Evolutionary conservation across 805 yeast species (phyloP).

Genomic region (Metschnikowia corniflorae): DNA sequence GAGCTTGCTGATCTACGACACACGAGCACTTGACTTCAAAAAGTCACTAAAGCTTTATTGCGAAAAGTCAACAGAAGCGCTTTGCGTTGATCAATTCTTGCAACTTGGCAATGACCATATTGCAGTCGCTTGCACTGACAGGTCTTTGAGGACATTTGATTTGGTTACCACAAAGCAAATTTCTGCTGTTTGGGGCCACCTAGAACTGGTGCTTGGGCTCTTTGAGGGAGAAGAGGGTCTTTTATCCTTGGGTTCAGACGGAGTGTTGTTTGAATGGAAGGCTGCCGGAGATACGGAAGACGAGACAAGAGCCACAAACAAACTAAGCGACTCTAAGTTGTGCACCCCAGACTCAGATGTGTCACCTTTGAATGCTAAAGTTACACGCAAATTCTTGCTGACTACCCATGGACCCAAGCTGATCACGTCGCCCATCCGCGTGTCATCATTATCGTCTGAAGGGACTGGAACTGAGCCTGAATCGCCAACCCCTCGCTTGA

Average conservation of each 20-base stretch:
- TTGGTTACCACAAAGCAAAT: slow-evolving; percentile 44
- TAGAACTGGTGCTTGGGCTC: slow-evolving; percentile 46
- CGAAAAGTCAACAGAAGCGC: slow-evolving; percentile 36
- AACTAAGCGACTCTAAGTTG: neutral
- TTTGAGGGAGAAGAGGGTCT: slow-evolving; percentile 24
- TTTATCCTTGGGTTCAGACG: slow-evolving; percentile 48
- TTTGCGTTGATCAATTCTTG: slow-evolving; percentile 44
- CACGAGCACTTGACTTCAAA: slow-evolving; percentile 30
- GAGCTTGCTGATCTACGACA: slow-evolving; percentile 38
- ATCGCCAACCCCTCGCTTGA: slow-evolving; percentile 23
- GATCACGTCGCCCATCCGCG: slow-evolving; percentile 8
- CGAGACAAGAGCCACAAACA: neutral
- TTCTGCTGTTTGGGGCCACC: slow-evolving; percentile 54
- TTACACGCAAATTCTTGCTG: slow-evolving; percentile 32
- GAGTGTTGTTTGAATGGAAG: slow-evolving; percentile 52
- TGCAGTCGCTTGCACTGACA: slow-evolving; percentile 50
- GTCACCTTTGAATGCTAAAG: slow-evolving; percentile 25
- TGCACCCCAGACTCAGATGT: slow-evolving; percentile 3
- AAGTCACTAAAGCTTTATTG: slow-evolving; percentile 41
- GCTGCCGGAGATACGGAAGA: neutral
- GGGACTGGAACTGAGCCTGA: slow-evolving; percentile 7
- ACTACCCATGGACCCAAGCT: slow-evolving; percentile 7
- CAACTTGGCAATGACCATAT: slow-evolving; percentile 27
- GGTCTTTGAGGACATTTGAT: slow-evolving; percentile 50
- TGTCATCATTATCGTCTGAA: slow-evolving; percentile 7